Evolutionary conservation across 495 filamentous ascomycete genomes (phyloP).

Genomic region (Penicillium daleae): DNA sequence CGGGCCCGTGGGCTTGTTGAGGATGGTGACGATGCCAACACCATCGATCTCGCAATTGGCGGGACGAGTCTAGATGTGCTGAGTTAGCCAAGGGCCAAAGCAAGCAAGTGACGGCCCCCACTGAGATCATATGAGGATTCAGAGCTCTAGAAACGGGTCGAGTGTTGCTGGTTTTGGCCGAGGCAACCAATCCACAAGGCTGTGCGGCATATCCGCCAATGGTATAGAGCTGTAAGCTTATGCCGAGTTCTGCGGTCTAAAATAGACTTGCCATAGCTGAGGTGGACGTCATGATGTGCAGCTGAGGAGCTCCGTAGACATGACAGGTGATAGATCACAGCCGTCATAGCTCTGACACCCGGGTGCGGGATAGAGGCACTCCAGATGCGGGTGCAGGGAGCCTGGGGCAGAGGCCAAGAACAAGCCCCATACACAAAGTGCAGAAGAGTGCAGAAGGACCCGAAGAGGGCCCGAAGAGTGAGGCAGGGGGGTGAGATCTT

Average conservation of each 20-base stretch:
- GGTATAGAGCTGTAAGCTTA: background rate
- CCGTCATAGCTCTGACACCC: background rate
- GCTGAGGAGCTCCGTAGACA: constrained; percentile 2
- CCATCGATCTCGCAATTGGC: constrained; percentile 75
- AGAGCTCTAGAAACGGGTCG: constrained; percentile 3
- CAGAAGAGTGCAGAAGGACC: constrained; percentile 10
- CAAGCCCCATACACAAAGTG: constrained; percentile 6
- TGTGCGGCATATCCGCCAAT: background rate
- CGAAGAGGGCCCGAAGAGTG: background rate
- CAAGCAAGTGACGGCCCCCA: background rate
- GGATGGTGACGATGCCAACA: constrained; percentile 86
- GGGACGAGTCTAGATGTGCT: constrained; percentile 59
- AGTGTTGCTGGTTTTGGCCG: background rate
- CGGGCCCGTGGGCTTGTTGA: constrained; percentile 71
- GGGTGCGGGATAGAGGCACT: background rate
- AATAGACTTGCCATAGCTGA: background rate
- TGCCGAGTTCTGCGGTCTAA: background rate
- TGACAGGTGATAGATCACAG: constrained; percentile 1
- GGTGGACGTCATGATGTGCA: background rate
- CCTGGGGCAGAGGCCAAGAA: background rate
- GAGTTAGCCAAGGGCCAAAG: constrained; percentile 11
- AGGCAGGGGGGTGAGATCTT: constrained; percentile 24
- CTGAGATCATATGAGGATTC: background rate
- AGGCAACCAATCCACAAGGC: constrained; percentile 11
- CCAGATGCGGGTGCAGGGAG: background rate